These are phyloP conservation scores for Penicillium sp. DNA, from an alignment of 2,329 filamentous ascomycete species.

Conservation along the genomic window DNA sequence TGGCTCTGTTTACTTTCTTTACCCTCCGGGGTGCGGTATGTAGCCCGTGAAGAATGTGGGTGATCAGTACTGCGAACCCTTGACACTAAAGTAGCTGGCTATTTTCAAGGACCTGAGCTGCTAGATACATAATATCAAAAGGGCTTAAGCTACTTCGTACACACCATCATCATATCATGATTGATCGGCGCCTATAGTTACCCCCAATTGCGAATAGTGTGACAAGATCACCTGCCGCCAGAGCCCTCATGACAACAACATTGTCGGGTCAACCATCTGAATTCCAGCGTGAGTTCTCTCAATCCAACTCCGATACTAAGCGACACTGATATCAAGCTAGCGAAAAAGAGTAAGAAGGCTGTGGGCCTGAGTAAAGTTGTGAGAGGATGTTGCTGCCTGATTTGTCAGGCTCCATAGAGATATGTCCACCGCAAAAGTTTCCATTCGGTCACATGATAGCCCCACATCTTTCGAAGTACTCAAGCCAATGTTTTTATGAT, in stretches of 20 bases:
- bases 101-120: neutral
- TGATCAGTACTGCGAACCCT: neutral
- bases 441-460: no score
- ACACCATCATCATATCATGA: neutral
- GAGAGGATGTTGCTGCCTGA: no score
- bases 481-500: no score
- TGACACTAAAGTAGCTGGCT: neutral
- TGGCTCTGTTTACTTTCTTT: neutral
- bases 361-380: no score
- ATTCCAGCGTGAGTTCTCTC: no score
- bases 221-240: neutral
- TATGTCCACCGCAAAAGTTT: no score
- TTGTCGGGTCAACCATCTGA: neutral
- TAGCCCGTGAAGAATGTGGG: constrained; percentile 1
- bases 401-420: no score
- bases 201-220: neutral
- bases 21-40: constrained; percentile 3
- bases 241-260: neutral
- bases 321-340: no score
- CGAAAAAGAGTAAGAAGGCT: no score
- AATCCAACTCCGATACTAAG: no score
- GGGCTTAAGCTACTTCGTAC: neutral
- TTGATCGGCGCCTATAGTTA: neutral
- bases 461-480: no score
- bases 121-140: neutral